A percentile compares a stretch with the other conserved stretches of the same genome.
These are phyloP conservation scores for Lonicera japonica DNA, from an alignment of 129 eudicot species.

Conservation along the genomic window DNA sequence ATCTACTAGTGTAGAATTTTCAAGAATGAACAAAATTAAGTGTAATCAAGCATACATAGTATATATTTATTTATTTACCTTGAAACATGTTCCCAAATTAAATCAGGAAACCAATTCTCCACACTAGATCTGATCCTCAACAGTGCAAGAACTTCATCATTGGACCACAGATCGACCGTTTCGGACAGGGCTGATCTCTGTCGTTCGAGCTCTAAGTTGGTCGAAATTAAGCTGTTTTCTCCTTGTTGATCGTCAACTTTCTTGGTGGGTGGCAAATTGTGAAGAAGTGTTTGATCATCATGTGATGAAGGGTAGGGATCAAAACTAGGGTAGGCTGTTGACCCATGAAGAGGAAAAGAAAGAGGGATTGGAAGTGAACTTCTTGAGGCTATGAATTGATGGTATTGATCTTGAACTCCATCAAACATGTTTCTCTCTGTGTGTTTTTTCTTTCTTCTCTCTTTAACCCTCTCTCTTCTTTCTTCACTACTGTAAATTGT, in stretches of 20 bases:
- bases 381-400: constrained; percentile 60
- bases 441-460: background rate
- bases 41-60: too few relatives aligned
- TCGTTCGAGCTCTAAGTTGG: constrained; percentile 17
- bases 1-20: too few relatives aligned
- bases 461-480: constrained; percentile 5
- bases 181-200: constrained; percentile 17
- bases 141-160: constrained; percentile 62
- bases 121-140: constrained; percentile 71
- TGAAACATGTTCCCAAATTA: constrained; percentile 86
- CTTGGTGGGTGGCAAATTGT: constrained; percentile 15
- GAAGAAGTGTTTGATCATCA: background rate
- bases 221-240: background rate
- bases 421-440: constrained; percentile 54
- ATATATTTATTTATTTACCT: constrained; percentile 28
- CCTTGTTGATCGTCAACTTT: constrained; percentile 6
- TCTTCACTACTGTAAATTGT: constrained; percentile 10
- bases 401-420: constrained; percentile 74
- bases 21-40: too few relatives aligned
- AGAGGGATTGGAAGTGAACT: constrained; percentile 31
- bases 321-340: background rate
- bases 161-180: constrained; percentile 44
- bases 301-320: constrained; percentile 19
- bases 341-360: constrained; percentile 28
- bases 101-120: constrained; percentile 66